Base-by-base conservation (phyloP, 208 protist species). In the Wallacemonas rigidus region DNA sequence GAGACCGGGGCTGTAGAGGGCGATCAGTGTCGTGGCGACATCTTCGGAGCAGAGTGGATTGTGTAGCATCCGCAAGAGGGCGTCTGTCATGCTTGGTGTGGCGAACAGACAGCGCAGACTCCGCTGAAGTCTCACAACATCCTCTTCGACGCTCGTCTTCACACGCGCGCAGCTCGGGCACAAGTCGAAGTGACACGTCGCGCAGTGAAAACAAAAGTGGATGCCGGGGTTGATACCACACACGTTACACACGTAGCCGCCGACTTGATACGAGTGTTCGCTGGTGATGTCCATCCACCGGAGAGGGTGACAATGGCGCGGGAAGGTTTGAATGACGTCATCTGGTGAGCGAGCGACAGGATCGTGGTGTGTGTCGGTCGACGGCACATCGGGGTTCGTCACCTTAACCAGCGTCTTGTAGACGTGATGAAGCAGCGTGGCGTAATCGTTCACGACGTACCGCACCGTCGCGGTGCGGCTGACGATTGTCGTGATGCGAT, bases 81-180 rank as follows among this genome's bases (percentile, higher is more conserved):
- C 76, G 1, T 56, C 47, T 17, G 62, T 43, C 71, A 75, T 75
- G 53, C 58, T 50, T 1, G 12, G 26, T 38, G 73, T 75, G 15
- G 51, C 64, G 11, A 88, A 56, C 56, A 80, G 64, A 43, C 77
- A 68, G 64, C 84, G 87, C 56, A 79, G 77, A 41, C 80, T 79
- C 3, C 88, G 79, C 53, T 80, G 79, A 41, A 76, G 26, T 17
- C 90, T 80, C 67, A 67, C 15, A 14, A 45, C 58, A 63, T 85
- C 76, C 67, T 92, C 78, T 53, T 74, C 74, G 38, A 80, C 39
- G 3, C 73, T 87, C 2, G 86, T 43, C 11, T 69, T 67, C 72
- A 86, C 85, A 9, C 80, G 70, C n/a, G 81, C 79, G 81, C 91
- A 95, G 48, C 54, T 70, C 17, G 88, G 65, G 69, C 91, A 95